These are phyloP conservation scores for Takashimella tepidaria DNA, from an alignment of 1,284 basidiomycete genomes.

Conservation along the genomic window DNA sequence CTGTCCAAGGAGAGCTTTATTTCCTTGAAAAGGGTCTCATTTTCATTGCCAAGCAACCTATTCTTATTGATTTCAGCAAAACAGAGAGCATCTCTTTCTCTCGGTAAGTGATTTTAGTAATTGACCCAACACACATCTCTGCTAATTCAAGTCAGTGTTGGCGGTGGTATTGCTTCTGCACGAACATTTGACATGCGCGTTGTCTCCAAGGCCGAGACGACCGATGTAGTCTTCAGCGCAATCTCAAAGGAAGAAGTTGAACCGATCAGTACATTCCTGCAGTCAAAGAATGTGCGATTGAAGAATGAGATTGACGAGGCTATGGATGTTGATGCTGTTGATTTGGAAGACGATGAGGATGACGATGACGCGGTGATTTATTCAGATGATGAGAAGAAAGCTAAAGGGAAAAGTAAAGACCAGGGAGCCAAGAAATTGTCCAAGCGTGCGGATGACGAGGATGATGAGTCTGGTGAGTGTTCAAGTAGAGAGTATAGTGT, in stretches of 20 bases:
- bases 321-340: constrained; percentile 60
- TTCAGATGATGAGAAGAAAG: constrained; percentile 36
- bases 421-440: constrained; percentile 51
- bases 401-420: constrained; percentile 23
- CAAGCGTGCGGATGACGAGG: constrained; percentile 58
- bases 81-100: constrained; percentile 91
- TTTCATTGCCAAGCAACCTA: constrained; percentile 95
- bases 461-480: constrained; percentile 71
- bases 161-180: constrained; percentile 79
- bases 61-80: constrained; percentile 84
- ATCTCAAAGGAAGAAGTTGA: constrained; percentile 96
- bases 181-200: constrained; percentile 95
- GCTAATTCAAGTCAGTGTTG: constrained; percentile 56
- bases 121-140: background rate
- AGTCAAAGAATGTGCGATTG: constrained; percentile 83
- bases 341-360: constrained; percentile 67
- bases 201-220: constrained; percentile 66
- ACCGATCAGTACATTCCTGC: constrained; percentile 75
- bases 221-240: constrained; percentile 84
- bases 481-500: background rate
- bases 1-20: constrained; percentile 94
- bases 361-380: constrained; percentile 48
- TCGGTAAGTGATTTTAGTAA: constrained; percentile 50
- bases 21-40: constrained; percentile 97
- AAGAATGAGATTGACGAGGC: constrained; percentile 98